Conservation (phyloP, 73 alveolate species). For the Tetrahymena elliotti region DNA sequence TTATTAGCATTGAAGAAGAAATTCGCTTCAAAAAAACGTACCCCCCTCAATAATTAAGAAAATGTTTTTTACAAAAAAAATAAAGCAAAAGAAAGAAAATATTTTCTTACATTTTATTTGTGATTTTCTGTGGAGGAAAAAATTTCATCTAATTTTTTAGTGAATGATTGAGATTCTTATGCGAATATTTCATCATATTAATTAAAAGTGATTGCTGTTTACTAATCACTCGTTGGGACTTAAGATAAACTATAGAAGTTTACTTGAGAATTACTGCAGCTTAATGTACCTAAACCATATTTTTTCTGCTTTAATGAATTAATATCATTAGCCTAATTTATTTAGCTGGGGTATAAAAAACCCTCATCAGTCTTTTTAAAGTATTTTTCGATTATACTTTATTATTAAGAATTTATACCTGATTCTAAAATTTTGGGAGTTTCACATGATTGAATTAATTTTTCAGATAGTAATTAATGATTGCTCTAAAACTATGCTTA, state of each 20-base stretch:
- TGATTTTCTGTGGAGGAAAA: background rate
- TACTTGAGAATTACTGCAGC: background rate
- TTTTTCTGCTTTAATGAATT: background rate
- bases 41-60: too few species aligned
- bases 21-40: too few species aligned
- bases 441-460: background rate
- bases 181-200: background rate
- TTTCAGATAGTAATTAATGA: background rate
- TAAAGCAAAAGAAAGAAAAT: background rate
- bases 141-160: background rate
- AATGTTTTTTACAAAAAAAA: too few species aligned
- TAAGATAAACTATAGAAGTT: background rate
- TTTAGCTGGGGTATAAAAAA: background rate
- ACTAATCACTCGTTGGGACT: background rate
- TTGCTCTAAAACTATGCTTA: background rate
- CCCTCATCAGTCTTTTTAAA: background rate
- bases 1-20: background rate
- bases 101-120: background rate
- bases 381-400: background rate
- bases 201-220: background rate
- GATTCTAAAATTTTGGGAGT: background rate
- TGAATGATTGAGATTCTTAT: background rate
- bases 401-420: background rate
- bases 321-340: background rate
- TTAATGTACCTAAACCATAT: background rate